A percentile compares a stretch with the other conserved stretches of the same genome.
Evolutionary conservation across 2,329 filamentous ascomycete genomes (phyloP).

Genomic region (Penicillium sp.): DNA sequence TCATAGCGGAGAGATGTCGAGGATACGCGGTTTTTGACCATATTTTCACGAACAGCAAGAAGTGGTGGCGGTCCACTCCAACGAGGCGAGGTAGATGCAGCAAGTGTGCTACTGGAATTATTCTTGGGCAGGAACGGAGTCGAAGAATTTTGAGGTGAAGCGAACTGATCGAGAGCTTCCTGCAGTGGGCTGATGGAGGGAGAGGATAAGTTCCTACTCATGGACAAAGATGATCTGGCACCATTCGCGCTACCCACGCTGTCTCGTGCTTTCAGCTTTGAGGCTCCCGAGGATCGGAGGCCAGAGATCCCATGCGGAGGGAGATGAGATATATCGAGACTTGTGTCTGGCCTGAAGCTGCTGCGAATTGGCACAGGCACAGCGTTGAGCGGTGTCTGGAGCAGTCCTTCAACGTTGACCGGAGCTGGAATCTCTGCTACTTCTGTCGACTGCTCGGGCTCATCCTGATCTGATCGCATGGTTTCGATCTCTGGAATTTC

Average conservation of each 20-base stretch:
- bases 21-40: conserved; percentile 40
- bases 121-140: conserved; percentile 19
- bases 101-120: conserved; percentile 9
- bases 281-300: conserved; percentile 3
- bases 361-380: conserved; percentile 37
- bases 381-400: conserved; percentile 56
- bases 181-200: conserved; percentile 4
- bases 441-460: conserved; percentile 25
- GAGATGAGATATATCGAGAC: conserved; percentile 13
- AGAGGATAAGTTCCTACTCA: conserved; percentile 12
- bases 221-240: conserved; percentile 2
- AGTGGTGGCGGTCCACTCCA: conserved; percentile 41
- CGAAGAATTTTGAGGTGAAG: conserved; percentile 14
- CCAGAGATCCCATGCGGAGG: conserved; percentile 9
- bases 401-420: conserved; percentile 58
- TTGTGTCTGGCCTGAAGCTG: conserved; percentile 8
- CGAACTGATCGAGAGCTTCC: conserved; percentile 1
- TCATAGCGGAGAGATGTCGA: conserved; percentile 32
- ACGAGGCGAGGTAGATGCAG: conserved; percentile 14
- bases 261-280: conserved; percentile 5
- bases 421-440: conserved; percentile 53
- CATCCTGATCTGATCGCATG: conserved; percentile 31
- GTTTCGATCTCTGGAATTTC: conserved; percentile 54
- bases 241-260: conserved; percentile 4
- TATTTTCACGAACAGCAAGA: conserved; percentile 50